phyloP scores from a whole-genome alignment of 2,329 filamentous ascomycete genomes.

The Mariannaea sp. region DNA sequence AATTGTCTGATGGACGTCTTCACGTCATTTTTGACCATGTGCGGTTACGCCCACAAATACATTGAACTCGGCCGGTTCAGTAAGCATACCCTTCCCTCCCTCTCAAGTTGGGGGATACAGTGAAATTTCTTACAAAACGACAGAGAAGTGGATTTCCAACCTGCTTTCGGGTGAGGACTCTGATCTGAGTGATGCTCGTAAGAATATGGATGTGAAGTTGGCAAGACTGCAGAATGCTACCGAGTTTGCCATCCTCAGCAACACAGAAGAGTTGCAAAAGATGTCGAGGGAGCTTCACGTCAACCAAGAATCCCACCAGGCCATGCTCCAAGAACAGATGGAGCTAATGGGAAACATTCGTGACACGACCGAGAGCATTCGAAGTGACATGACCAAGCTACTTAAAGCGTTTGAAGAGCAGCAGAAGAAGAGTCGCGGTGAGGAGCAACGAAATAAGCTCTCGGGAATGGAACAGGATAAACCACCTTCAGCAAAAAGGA shows the following conservation, averaged over 20 bases:
- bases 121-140: neutral
- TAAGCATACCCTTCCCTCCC: constrained; percentile 7
- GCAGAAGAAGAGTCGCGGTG: constrained; percentile 26
- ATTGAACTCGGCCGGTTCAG: constrained; percentile 42
- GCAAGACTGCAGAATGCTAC: constrained; percentile 40
- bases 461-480: constrained; percentile 30
- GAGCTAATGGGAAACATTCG: constrained; percentile 35
- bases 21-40: constrained; percentile 41
- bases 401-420: constrained; percentile 32
- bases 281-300: constrained; percentile 36
- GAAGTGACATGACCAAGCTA: constrained; percentile 36
- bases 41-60: constrained; percentile 42
- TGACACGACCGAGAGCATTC: constrained; percentile 36
- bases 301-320: constrained; percentile 34
- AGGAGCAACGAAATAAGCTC: constrained; percentile 23
- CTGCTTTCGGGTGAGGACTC: constrained; percentile 39
- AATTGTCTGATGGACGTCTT: constrained; percentile 46
- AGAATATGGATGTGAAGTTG: constrained; percentile 37
- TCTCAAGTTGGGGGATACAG: too few species aligned
- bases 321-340: constrained; percentile 36
- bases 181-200: constrained; percentile 39
- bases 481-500: constrained; percentile 26
- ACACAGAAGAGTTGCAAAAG: constrained; percentile 40
- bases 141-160: constrained; percentile 41
- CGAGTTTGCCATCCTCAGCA: constrained; percentile 41